A percentile compares a stretch with the other conserved stretches of the same genome.
phyloP scores from a whole-genome alignment of 352 stramenopile genomes.

The Phytophthora syringae region DNA sequence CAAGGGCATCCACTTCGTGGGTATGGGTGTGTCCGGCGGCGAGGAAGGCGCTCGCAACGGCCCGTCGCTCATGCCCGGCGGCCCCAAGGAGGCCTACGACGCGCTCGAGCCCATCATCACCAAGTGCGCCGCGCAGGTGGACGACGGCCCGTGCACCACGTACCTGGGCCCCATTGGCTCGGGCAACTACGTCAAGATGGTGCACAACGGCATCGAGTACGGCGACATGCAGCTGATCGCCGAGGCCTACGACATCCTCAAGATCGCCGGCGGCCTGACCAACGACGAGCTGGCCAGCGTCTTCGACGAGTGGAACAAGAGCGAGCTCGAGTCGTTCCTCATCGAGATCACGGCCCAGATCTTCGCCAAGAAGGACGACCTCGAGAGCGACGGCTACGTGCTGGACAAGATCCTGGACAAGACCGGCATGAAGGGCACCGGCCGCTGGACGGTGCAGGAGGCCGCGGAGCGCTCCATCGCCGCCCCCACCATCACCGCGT shows the following conservation, averaged over 20 bases:
- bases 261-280: conserved; percentile 90
- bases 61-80: conserved; percentile 98
- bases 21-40: conserved; percentile 98
- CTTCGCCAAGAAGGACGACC: conserved; percentile 97
- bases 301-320: conserved; percentile 98
- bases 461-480: conserved; percentile 96
- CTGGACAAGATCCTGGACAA: conserved; percentile 99
- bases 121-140: conserved; percentile 97
- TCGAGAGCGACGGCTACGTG: conserved; percentile 86
- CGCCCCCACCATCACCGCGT: conserved; percentile 97
- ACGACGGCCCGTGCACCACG: conserved; percentile 95
- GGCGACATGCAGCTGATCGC: conserved; percentile 99
- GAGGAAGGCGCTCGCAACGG: conserved; percentile 98
- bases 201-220: conserved; percentile 99
- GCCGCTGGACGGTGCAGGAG: conserved; percentile 96
- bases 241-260: conserved; percentile 98
- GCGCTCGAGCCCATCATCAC: conserved; percentile 96
- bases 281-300: conserved; percentile 93
- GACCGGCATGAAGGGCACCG: conserved; percentile 99
- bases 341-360: conserved; percentile 99
- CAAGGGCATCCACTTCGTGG: conserved; percentile 98
- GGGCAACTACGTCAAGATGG: conserved; percentile 99
- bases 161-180: conserved; percentile 96
- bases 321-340: conserved; percentile 96
- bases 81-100: conserved; percentile 96